These are phyloP conservation scores for Nemania sp. DNA, from an alignment of 2,329 filamentous ascomycete genomes.

Conservation along the genomic window DNA sequence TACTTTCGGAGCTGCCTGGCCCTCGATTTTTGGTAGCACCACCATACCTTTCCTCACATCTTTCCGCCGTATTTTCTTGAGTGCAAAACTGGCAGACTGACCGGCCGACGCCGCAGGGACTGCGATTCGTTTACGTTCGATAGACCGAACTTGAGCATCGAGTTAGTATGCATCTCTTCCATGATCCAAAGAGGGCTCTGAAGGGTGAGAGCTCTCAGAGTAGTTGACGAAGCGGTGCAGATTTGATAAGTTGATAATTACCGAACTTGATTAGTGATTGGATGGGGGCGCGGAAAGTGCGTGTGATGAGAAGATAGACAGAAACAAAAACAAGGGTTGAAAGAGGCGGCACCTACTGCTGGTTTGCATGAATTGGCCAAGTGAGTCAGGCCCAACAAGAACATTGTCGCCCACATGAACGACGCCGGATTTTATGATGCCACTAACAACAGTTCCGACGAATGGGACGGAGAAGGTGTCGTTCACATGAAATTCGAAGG, in stretches of 20 bases:
- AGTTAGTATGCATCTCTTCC: neutral
- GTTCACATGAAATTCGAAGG: conserved; percentile 94
- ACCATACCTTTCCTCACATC: conserved; percentile 99
- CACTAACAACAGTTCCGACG: conserved; percentile 93
- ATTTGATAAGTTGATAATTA: neutral
- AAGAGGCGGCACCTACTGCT: conserved; percentile 49
- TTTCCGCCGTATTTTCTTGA: conserved; percentile 85
- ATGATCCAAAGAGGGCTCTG: neutral
- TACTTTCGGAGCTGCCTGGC: conserved; percentile 70
- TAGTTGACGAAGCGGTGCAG: neutral
- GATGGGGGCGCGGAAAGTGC: too few species aligned
- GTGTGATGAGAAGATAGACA: neutral
- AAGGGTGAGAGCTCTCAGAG: neutral
- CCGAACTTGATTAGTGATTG: too few species aligned
- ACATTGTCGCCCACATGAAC: conserved; percentile 90
- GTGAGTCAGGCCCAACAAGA: conserved; percentile 84
- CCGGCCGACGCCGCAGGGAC: conserved; percentile 89
- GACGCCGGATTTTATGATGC: conserved; percentile 86
- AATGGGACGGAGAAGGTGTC: conserved; percentile 98
- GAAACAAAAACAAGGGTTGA: neutral
- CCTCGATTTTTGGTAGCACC: conserved; percentile 81
- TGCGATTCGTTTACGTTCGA: conserved; percentile 89
- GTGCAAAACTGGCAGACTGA: conserved; percentile 88
- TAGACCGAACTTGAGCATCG: conserved; percentile 66
- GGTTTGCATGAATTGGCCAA: conserved; percentile 87